Evolutionary conservation across 176 grass and related monocot genomes (phyloP), one percentile per base, ranked within the genome.

Genomic region (Guadua angustifolia): DNA sequence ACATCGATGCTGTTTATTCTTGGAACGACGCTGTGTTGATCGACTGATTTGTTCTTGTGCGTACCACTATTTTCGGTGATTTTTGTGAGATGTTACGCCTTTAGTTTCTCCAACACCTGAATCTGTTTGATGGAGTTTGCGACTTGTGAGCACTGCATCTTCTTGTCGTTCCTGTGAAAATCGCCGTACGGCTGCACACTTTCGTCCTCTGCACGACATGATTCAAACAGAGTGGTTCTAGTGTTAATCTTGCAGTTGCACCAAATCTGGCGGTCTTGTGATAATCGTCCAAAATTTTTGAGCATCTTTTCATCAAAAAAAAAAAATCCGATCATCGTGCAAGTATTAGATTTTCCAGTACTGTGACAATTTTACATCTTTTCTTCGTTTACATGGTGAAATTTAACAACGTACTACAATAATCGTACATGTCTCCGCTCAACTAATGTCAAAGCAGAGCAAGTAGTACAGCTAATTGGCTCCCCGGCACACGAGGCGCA

Each of bases 401-500:
- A 53, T 39, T 22, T 55, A 35, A 53, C 16, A 10, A 32, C 33
- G 5, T 0, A 19, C 32, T 18, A 10, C 0, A 32, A 21, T 9
- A 9, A 42, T 8, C 49, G 6, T 38, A 49, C 3, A 66, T 2
- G 66, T 8, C 17, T 14, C 49, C 55, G 46, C 49, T 47, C 2
- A 29, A 69, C 25, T 7, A 18, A 22, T 17, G 66, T 11, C 51
- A 11, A 46, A 50, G 60, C 43, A 60, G 14, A 12, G 26, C 0
- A 7, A 29, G 11, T 2, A 79, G 11, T 16, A 16, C 6, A 13
- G 14, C 52, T 72, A 92, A 32, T 43, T 86, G 52, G 83, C 79
- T 42, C 87, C 90, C 87, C 90, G 89, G 15, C 90, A 92, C 16
- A 92, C 32, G 38, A 92, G 86, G 3, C 80, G 74, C 90, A 83